A percentile compares a stretch with the other conserved stretches of the same genome.
Evolutionary conservation across 768 basidiomycete genomes (phyloP).

Genomic region (Leccinum subgranulosum): DNA sequence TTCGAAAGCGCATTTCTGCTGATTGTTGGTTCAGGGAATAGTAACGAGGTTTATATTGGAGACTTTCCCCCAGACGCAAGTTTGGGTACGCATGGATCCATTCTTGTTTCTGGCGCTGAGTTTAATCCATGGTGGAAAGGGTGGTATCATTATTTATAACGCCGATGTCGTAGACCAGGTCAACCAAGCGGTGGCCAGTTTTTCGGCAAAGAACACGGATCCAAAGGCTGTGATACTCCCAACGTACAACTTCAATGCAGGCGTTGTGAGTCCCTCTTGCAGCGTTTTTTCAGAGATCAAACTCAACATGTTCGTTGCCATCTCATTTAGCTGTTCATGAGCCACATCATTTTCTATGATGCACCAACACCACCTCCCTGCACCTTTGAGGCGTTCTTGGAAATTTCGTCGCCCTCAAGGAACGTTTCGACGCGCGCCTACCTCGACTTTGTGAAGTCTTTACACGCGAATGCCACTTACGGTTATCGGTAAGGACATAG

Average conservation of each 20-base stretch:
- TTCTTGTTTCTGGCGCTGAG: neutral
- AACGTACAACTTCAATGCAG: neutral
- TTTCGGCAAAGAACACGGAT: conserved; percentile 8
- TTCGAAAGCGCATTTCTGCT: neutral
- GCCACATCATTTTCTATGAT: neutral
- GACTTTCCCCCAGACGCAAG: neutral
- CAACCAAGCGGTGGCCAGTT: conserved; percentile 9
- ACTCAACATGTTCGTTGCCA: neutral
- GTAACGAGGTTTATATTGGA: neutral
- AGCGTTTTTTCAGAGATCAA: neutral
- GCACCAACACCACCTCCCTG: neutral
- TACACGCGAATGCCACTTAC: neutral
- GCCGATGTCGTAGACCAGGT: neutral
- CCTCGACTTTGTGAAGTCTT: conserved; percentile 5
- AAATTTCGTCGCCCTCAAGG: neutral
- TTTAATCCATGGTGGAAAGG: conserved; percentile 30
- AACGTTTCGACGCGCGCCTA: conserved; percentile 6
- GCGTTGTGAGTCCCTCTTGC: neutral
- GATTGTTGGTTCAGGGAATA: neutral
- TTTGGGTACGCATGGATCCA: neutral
- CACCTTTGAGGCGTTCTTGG: neutral
- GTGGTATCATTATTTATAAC: conserved; percentile 40
- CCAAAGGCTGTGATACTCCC: conserved; percentile 5
- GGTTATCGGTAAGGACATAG: neutral
- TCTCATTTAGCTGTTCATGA: neutral